Base-by-base conservation (phyloP, 2,329 filamentous ascomycete genomes). In the Botrytis squamosa region DNA sequence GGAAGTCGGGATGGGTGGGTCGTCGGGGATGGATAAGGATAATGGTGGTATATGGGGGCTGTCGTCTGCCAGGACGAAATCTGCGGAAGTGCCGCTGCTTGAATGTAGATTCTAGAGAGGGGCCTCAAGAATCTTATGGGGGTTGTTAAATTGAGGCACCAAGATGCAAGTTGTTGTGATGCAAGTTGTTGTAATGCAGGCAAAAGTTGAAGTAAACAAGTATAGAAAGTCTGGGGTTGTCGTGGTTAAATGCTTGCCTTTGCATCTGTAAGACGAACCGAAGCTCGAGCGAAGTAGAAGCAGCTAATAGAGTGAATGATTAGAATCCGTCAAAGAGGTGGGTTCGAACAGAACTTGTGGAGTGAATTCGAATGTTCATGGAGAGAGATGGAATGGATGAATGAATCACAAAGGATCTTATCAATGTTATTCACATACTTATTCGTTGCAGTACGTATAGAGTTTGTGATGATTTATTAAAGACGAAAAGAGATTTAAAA, bases 61-160 rank as follows among this genome's bases (percentile, higher is more conserved):
- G 86, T 89, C 88, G 89, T 92, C 88, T 88, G 91, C 91, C 91
- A 93, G 91, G 87, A 90, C 91, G 90, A 89, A 84, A 83, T 80
- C 83, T 84, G 85, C 84, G 85, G 87, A 84, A 84, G 75, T 81
- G 83, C 85, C 83, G 82, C 84, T 79, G 49, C 70, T 73, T 71
- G 74, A 74, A 60, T 70, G 49, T 71, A 62, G 72, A 55, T 62
- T 75, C 52, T 42, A 72, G 71, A 72, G 70, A 68, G 36, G n/a
- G 55, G n/a, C 40, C 71, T 68, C 71, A 46, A 68, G 52, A 72
- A 71, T 46, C 69, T 64, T 42, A 55, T 42, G 33, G 60, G 46
- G 46, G 29, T 25, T 49, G 20, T 44, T 33, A 16, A 18, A 55
- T 44, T 10, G 62, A 68, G 42, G 62, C 22, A 33, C 33, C 33